Percentiles rank a stretch among this genome's conserved stretches.
These are phyloP conservation scores for Phycomyces blakesleeanus DNA, from an alignment of 192 early-diverging fungal species.

Conservation along the genomic window DNA sequence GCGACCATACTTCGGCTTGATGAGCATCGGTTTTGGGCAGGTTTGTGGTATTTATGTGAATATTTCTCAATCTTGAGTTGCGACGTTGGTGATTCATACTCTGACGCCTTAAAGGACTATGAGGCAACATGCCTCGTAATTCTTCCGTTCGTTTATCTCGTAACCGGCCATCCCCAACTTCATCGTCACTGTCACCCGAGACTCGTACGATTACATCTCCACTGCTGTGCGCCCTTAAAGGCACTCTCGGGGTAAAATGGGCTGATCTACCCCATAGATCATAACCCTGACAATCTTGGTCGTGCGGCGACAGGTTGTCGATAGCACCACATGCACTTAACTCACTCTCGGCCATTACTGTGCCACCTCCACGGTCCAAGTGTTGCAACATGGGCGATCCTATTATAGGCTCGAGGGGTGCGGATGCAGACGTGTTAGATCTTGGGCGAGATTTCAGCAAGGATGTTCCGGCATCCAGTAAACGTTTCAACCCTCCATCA, in stretches of 20 bases:
- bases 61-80: conserved; percentile 11
- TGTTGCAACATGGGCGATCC: neutral
- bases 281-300: neutral
- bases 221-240: neutral
- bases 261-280: neutral
- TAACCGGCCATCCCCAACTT: conserved; percentile 30
- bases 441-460: conserved; percentile 28
- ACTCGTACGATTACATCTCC: neutral
- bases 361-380: conserved; percentile 30
- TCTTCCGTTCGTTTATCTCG: conserved; percentile 46
- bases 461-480: conserved; percentile 30
- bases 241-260: neutral
- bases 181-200: conserved; percentile 42
- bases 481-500: conserved; percentile 19
- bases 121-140: conserved; percentile 40
- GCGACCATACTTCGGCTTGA: neutral
- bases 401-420: conserved; percentile 5
- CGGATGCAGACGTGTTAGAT: conserved; percentile 26
- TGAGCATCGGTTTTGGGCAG: conserved; percentile 30
- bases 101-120: conserved; percentile 38
- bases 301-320: neutral
- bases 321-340: conserved; percentile 9
- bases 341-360: conserved; percentile 26
- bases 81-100: conserved; percentile 27
- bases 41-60: conserved; percentile 25